Percentiles rank a stretch among this genome's conserved stretches.
Conservation (phyloP, 1,284 basidiomycete species). For the Ustilago tritici region DNA sequence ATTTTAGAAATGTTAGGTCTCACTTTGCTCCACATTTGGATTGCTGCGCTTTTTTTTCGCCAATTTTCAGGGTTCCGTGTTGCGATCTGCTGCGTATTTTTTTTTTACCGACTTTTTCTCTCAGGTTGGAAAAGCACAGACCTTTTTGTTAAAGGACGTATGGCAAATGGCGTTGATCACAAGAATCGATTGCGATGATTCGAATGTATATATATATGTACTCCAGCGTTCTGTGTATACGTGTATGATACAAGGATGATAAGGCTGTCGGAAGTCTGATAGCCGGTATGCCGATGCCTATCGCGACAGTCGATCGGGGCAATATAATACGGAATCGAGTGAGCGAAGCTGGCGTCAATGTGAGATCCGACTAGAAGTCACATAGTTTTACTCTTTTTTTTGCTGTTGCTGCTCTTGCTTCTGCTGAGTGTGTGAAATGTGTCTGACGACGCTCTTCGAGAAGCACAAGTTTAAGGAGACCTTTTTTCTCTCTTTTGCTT, state of each 20-base stretch:
- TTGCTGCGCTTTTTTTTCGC: neutral
- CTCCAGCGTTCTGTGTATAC: too few relatives aligned
- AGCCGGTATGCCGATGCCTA: too few relatives aligned
- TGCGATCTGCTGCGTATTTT: neutral
- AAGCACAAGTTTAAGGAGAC: neutral
- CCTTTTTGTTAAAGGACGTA: neutral
- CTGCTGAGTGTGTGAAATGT: slow-evolving; percentile 2
- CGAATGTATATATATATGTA: too few relatives aligned
- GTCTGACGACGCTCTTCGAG: neutral
- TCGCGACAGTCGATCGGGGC: too few relatives aligned
- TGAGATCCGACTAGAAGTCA: too few relatives aligned
- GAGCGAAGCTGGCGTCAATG: too few relatives aligned
- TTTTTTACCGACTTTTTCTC: neutral
- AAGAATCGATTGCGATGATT: too few relatives aligned
- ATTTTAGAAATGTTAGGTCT: neutral
- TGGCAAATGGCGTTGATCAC: too few relatives aligned
- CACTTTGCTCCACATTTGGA: neutral
- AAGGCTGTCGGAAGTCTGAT: too few relatives aligned
- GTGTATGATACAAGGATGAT: too few relatives aligned
- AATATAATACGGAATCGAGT: too few relatives aligned
- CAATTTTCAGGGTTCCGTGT: neutral
- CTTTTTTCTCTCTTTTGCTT: neutral
- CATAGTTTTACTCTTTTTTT: neutral
- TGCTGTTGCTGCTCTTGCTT: neutral
- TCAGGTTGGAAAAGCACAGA: slow-evolving; percentile 2